A percentile compares a stretch with the other conserved stretches of the same genome.
Conservation (phyloP, 2,329 filamentous ascomycete species). For the Penicillium sp. region DNA sequence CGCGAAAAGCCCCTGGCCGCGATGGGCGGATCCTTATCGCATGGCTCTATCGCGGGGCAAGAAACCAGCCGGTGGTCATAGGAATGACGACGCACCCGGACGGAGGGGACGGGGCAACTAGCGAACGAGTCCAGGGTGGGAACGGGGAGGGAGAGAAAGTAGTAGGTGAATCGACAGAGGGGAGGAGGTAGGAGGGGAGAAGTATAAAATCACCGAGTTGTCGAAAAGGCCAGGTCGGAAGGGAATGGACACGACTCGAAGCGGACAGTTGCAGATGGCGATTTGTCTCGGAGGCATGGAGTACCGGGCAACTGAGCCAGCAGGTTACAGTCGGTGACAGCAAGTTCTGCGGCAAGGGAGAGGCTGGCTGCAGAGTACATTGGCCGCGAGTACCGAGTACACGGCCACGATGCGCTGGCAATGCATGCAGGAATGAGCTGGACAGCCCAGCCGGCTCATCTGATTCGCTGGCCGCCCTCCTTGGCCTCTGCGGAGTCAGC, state of each 20-base stretch:
- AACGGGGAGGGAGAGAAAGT: constrained; percentile 2
- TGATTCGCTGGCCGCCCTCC: constrained; percentile 36
- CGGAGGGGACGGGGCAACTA: constrained; percentile 8
- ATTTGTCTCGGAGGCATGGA: constrained; percentile 17
- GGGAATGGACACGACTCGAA: constrained; percentile 30
- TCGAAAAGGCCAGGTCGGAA: neutral
- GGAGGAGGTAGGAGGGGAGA: neutral
- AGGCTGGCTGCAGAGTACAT: constrained; percentile 9
- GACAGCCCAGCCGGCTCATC: constrained; percentile 14
- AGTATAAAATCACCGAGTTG: constrained; percentile 5
- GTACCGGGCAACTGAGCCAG: neutral
- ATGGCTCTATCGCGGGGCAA: constrained; percentile 38
- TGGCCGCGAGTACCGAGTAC: constrained; percentile 25
- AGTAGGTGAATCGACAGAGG: neutral
- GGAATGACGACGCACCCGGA: constrained; percentile 20
- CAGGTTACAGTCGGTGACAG: neutral
- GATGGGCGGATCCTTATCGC: constrained; percentile 41
- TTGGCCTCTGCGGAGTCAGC: constrained; percentile 27
- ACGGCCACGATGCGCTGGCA: constrained; percentile 32
- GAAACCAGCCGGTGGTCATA: constrained; percentile 25
- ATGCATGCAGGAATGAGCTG: constrained; percentile 39
- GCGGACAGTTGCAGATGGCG: constrained; percentile 33
- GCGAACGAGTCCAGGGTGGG: constrained; percentile 22
- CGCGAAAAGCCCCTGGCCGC: constrained; percentile 42
- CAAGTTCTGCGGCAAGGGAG: constrained; percentile 2